Conservation (phyloP, 106 monocot genomes). For the Dendrobium nobile region DNA sequence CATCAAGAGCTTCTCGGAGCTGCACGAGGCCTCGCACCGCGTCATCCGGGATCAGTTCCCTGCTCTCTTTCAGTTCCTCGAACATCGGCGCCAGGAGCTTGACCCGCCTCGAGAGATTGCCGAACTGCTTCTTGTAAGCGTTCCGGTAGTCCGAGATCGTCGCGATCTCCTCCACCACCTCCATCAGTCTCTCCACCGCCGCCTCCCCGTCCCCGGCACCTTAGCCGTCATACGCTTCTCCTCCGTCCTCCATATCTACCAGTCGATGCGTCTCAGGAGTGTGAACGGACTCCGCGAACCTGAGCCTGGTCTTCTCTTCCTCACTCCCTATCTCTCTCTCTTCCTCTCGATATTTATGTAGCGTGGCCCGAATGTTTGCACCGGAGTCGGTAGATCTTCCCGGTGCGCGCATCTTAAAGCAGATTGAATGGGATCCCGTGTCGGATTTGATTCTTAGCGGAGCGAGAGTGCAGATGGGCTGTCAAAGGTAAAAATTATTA, state of each 20-base stretch:
- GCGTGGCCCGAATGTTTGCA: no score
- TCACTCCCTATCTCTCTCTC: neutral
- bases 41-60: slow-evolving; percentile 18
- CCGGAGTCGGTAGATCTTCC: no score
- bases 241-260: slow-evolving; percentile 5
- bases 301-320: neutral
- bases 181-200: slow-evolving; percentile 20
- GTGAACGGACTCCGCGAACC: neutral
- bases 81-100: slow-evolving; percentile 49
- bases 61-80: slow-evolving; percentile 41
- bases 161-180: slow-evolving; percentile 30
- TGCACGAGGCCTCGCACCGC: slow-evolving; percentile 26
- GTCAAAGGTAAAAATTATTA: no score
- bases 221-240: neutral
- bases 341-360: neutral
- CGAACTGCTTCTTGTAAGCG: slow-evolving; percentile 47
- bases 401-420: no score
- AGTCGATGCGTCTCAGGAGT: neutral
- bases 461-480: no score
- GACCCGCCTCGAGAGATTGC: slow-evolving; percentile 42
- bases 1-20: slow-evolving; percentile 45
- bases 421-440: no score
- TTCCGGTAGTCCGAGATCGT: slow-evolving; percentile 34
- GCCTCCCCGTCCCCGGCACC: neutral
- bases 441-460: no score